Percentiles rank a stretch among this genome's conserved stretches.
phyloP scores from a whole-genome alignment of 192 early-diverging fungal genomes.

The Rhizophagus prolifer region DNA sequence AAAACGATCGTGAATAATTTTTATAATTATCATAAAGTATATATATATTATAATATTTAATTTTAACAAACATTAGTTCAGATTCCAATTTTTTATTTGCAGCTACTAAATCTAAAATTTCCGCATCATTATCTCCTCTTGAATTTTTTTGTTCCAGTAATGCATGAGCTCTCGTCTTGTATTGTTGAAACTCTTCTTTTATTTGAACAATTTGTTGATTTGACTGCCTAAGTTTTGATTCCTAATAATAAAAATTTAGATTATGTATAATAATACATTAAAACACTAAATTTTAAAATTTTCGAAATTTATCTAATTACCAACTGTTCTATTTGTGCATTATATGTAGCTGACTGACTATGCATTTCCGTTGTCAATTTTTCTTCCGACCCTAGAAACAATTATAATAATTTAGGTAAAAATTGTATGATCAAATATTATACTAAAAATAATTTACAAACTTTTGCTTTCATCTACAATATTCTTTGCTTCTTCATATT shows the following conservation, averaged over 20 bases:
- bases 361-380: slow-evolving; percentile 41
- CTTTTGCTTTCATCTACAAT: slow-evolving; percentile 27
- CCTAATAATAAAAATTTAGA: slow-evolving; percentile 32
- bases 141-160: slow-evolving; percentile 45
- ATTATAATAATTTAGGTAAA: not conserved
- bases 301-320: slow-evolving; percentile 25
- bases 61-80: slow-evolving; percentile 31
- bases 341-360: slow-evolving; percentile 36
- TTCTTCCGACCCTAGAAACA: slow-evolving; percentile 37
- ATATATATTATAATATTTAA: not conserved
- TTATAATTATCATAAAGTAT: not conserved
- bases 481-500: slow-evolving; percentile 30
- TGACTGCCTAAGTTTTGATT: slow-evolving; percentile 48
- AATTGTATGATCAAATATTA: not conserved
- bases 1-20: not conserved
- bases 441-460: slow-evolving; percentile 4
- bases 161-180: slow-evolving; percentile 52
- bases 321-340: slow-evolving; percentile 41
- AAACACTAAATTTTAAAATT: not conserved
- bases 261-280: not conserved
- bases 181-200: slow-evolving; percentile 55
- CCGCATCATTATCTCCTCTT: slow-evolving; percentile 18
- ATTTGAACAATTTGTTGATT: slow-evolving; percentile 44
- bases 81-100: slow-evolving; percentile 33
- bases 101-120: slow-evolving; percentile 34